A percentile compares a stretch with the other conserved stretches of the same genome.
Evolutionary conservation across 192 early-diverging fungal genomes (phyloP).

Genomic region (Lobosporangium transversale): DNA sequence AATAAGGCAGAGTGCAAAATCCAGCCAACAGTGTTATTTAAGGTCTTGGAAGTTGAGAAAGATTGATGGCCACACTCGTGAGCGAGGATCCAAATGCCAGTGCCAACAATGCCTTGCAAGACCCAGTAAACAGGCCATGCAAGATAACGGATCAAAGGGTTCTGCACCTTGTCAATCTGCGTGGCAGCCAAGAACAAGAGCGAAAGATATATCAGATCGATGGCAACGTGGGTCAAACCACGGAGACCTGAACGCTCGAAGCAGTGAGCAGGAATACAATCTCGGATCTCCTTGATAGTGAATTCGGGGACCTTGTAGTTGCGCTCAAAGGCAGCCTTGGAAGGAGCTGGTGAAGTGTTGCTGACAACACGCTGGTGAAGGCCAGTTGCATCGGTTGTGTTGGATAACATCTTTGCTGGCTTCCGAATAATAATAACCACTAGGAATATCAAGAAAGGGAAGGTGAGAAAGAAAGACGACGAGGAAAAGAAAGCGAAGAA

Average conservation of each 20-base stretch:
- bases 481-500: background rate
- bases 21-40: slow-evolving; percentile 91
- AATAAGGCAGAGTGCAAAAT: slow-evolving; percentile 90
- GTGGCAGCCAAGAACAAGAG: slow-evolving; percentile 75
- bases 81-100: slow-evolving; percentile 89
- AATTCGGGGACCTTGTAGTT: slow-evolving; percentile 73
- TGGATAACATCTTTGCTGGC: slow-evolving; percentile 30
- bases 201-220: slow-evolving; percentile 77
- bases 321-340: slow-evolving; percentile 47
- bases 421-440: slow-evolving; percentile 30
- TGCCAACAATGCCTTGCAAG: slow-evolving; percentile 82
- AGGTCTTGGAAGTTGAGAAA: slow-evolving; percentile 79
- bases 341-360: background rate
- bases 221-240: slow-evolving; percentile 82
- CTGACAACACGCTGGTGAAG: slow-evolving; percentile 35
- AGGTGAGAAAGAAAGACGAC: background rate
- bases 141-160: slow-evolving; percentile 54
- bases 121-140: slow-evolving; percentile 88
- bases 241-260: slow-evolving; percentile 85
- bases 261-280: slow-evolving; percentile 90
- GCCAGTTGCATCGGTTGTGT: slow-evolving; percentile 46
- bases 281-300: slow-evolving; percentile 92
- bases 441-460: background rate
- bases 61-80: slow-evolving; percentile 95
- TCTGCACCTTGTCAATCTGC: slow-evolving; percentile 66